These are phyloP conservation scores for Rhizoclosmatium globosum DNA, from an alignment of 192 early-diverging fungal genomes.

Conservation along the genomic window DNA sequence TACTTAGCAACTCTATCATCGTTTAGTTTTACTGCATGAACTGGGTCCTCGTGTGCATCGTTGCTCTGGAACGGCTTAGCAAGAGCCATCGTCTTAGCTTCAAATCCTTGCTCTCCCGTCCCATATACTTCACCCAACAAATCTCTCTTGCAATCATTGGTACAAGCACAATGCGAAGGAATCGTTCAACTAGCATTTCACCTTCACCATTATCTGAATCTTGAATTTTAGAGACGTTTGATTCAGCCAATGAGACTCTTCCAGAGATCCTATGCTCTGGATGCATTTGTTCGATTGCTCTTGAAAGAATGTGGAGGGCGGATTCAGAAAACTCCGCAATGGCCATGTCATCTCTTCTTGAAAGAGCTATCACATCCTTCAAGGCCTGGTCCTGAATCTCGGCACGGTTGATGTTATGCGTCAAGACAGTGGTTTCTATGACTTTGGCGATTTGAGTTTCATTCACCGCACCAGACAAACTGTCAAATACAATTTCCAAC, in stretches of 20 bases:
- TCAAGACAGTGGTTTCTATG: background rate
- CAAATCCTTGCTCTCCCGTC: constrained; percentile 24
- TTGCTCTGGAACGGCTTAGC: constrained; percentile 10
- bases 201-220: background rate
- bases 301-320: constrained; percentile 28
- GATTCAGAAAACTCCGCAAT: constrained; percentile 35
- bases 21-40: constrained; percentile 2
- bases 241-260: constrained; percentile 42
- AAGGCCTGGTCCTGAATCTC: constrained; percentile 37
- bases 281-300: constrained; percentile 43
- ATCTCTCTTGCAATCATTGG: constrained; percentile 3
- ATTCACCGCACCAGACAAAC: background rate
- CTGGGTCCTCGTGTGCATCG: constrained; percentile 7
- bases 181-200: constrained; percentile 24
- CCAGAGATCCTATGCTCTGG: constrained; percentile 32
- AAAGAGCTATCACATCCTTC: constrained; percentile 21
- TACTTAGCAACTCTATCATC: constrained; percentile 31
- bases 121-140: constrained; percentile 19
- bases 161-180: constrained; percentile 38
- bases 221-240: constrained; percentile 13
- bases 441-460: constrained; percentile 1
- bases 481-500: constrained; percentile 21
- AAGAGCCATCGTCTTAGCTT: constrained; percentile 21
- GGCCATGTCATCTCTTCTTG: constrained; percentile 21
- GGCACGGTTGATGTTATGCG: constrained; percentile 20